A percentile compares a stretch with the other conserved stretches of the same genome.
Evolutionary conservation across 331 rosid genomes (phyloP).

Genomic region (Malus hybrid): DNA sequence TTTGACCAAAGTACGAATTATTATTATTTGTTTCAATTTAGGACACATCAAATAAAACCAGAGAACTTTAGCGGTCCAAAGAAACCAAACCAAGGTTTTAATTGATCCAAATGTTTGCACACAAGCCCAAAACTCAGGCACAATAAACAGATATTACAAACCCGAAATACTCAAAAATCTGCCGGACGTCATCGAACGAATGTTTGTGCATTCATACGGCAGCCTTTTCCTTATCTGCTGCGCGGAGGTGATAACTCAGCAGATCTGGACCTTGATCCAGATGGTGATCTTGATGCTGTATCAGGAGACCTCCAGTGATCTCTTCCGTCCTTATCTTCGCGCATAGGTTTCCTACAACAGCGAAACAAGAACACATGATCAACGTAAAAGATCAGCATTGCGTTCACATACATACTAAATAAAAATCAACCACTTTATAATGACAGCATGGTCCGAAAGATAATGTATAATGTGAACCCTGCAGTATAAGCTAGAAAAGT

Average conservation of each 20-base stretch:
- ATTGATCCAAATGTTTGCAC: slow-evolving; percentile 14
- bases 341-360: slow-evolving; percentile 49
- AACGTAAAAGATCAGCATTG: neutral
- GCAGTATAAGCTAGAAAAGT: neutral
- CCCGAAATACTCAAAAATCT: neutral
- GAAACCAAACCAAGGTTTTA: neutral
- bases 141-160: slow-evolving; percentile 8
- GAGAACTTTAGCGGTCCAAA: neutral
- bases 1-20: neutral
- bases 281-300: slow-evolving; percentile 66
- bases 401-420: neutral
- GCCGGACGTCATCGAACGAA: neutral
- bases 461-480: neutral
- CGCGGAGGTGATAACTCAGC: slow-evolving; percentile 65
- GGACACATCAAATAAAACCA: neutral
- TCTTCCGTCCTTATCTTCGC: slow-evolving; percentile 46
- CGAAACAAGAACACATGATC: slow-evolving; percentile 2
- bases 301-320: slow-evolving; percentile 63
- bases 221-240: slow-evolving; percentile 41
- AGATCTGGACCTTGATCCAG: slow-evolving; percentile 77
- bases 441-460: neutral
- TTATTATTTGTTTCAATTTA: neutral
- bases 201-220: neutral
- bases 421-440: neutral
- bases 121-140: slow-evolving; percentile 17